Evolutionary conservation across 2,329 filamentous ascomycete genomes (phyloP).

Genomic region (Trichoderma breve): DNA sequence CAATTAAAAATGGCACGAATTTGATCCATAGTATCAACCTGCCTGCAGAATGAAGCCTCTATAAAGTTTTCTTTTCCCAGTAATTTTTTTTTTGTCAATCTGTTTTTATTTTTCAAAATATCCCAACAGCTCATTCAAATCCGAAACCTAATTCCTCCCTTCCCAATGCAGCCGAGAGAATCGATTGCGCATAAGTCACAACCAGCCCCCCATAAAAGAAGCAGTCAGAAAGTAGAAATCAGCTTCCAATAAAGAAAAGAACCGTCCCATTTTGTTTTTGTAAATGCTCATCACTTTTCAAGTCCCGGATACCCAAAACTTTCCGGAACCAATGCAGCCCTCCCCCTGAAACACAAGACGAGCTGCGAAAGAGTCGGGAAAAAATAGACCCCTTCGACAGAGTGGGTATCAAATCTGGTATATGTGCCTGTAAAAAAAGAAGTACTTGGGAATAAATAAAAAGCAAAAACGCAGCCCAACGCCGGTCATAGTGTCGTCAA

Average conservation of each 20-base stretch:
- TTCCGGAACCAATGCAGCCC: not conserved
- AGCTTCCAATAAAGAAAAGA: not conserved
- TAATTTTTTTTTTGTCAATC: not conserved
- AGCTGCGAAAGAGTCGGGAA: constrained; percentile 8
- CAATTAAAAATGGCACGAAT: not conserved
- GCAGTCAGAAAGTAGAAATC: not conserved
- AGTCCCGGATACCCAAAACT: not conserved
- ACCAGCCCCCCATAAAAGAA: not conserved
- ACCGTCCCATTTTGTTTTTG: not conserved
- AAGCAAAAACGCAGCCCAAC: constrained; percentile 13
- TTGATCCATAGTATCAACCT: constrained; percentile 9
- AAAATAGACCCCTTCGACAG: constrained; percentile 3
- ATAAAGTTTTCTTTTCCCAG: not conserved
- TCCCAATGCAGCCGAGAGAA: no score
- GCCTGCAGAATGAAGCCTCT: constrained; percentile 10
- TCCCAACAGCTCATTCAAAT: not conserved
- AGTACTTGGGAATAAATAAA: constrained; percentile 6
- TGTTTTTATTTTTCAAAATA: not conserved
- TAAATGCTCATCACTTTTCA: constrained; percentile 1
- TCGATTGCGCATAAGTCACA: not conserved
- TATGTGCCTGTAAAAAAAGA: constrained; percentile 22
- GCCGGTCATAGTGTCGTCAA: constrained; percentile 12
- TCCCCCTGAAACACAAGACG: constrained; percentile 15
- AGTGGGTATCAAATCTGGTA: constrained; percentile 27
- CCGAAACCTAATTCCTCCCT: not conserved